Evolutionary conservation across 768 basidiomycete species (phyloP), one percentile per base, ranked within the genome.

Genomic region (Termitomyces eurrhizus): DNA sequence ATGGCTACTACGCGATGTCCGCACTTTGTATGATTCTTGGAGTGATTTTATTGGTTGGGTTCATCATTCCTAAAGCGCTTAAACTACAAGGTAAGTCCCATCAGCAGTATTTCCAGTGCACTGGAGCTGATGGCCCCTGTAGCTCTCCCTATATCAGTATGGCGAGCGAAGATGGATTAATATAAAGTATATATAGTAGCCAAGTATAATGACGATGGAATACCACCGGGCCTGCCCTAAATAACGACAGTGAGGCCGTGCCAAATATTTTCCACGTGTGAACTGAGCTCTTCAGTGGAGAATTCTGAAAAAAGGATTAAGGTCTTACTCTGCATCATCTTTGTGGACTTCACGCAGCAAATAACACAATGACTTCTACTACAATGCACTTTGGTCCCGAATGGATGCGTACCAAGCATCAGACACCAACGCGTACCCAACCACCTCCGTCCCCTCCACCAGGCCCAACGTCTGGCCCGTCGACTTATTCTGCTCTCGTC

Each of bases 351-450:
- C 29, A 58, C 63, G 62, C 57, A 50, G 63, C 64, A 61, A 70
- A 68, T 52, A 60, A 53, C 63, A 66, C 56, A 61, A 83, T 83
- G 82, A 78, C 82, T 62, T 76, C 80, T 62, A 77, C 89, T 64
- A 87, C 90, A 12, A 89, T 93, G 85, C 92, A 93, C 73, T 93
- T 93, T 79, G 92, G 90, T 69, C 92, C 92, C 51, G 92, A 93
- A 76, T 93, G 92, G 92, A 93, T 93, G 92, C 86, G 92, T 68
- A 83, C 86, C 65, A 92, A 92, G 77, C 84, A 83, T 63, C 83
- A 84, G 59, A 73, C 80, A 50, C 72, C 81, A 49, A 66, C 80
- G 62, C 84, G 80, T 69, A 74, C 78, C 46, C 86, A 80, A 64
- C 78, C 72, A 55, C 81, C 83, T 53, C 80, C 89, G 16, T 81